A percentile compares a stretch with the other conserved stretches of the same genome.
These are phyloP conservation scores for Mycena maculata DNA, from an alignment of 768 basidiomycete genomes.

Conservation along the genomic window DNA sequence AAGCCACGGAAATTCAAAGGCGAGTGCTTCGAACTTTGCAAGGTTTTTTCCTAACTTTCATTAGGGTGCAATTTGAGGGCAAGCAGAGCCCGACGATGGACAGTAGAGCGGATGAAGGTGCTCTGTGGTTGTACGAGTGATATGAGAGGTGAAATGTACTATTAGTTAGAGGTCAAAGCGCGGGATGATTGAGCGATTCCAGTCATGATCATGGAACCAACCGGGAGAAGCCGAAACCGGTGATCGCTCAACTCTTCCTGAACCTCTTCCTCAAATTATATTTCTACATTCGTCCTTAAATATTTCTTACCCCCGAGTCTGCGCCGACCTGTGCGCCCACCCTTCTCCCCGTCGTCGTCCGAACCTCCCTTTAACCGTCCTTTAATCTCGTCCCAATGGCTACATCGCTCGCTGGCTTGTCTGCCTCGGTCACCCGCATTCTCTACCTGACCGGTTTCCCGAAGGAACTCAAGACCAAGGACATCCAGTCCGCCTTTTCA, in stretches of 20 bases:
- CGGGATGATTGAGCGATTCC: neutral
- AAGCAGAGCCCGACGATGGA: slow-evolving; percentile 12
- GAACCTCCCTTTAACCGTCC: slow-evolving; percentile 39
- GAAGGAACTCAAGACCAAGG: slow-evolving; percentile 96
- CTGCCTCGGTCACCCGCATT: slow-evolving; percentile 96
- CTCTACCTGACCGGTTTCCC: slow-evolving; percentile 93
- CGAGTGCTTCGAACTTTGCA: neutral
- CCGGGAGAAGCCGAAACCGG: neutral
- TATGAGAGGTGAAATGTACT: neutral
- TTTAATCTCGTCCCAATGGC: slow-evolving; percentile 61
- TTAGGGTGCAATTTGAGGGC: neutral
- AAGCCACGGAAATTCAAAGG: slow-evolving; percentile 16
- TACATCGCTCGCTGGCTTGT: slow-evolving; percentile 81
- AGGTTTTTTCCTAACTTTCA: no score
- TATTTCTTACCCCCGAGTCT: slow-evolving; percentile 29
- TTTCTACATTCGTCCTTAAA: slow-evolving; percentile 24
- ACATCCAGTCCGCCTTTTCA: slow-evolving; percentile 90
- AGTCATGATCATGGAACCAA: no score
- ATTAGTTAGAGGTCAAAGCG: neutral
- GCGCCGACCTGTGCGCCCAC: slow-evolving; percentile 37
- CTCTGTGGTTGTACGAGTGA: slow-evolving; percentile 9
- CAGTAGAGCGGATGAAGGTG: slow-evolving; percentile 16
- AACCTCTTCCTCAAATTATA: slow-evolving; percentile 23
- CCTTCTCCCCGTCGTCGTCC: slow-evolving; percentile 37
- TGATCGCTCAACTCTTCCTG: no score